Base-by-base conservation (phyloP, 2,329 filamentous ascomycete species). In the Falciphora oryzae region DNA sequence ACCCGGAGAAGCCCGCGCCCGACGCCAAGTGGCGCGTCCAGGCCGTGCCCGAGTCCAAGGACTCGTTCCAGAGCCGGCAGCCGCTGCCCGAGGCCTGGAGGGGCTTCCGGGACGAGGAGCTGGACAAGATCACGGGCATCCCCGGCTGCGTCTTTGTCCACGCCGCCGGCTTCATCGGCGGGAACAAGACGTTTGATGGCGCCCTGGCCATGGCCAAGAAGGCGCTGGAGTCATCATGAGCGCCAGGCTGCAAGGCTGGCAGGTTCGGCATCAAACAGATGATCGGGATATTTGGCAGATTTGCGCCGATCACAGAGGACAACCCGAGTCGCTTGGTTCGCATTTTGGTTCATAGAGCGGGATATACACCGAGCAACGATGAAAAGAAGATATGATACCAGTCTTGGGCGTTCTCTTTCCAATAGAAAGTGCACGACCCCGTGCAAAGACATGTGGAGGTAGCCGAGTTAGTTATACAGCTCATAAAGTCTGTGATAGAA, bases 101-200 rank as follows among this genome's bases (percentile, higher is more conserved):
- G 72, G 95, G 95, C 10, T 88, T 96, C 69, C 85, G 95, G 57
- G 95, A 98, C 73, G 88, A 90, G 70, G 88, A 93, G 76, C 81
- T 99, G 63, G 92, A 94, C 75, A 83, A 85, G 70, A 82, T 93
- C 22, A 79, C 84, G 29, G 87, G 88, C 50, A 81, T 92, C 32
- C 80, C 81, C 6, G 92, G 93, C 8, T 89, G 91, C 67, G 89
- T 99, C 32, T 99, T 99, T 75, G 90, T 97, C 35, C 95, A 99
- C 75, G 93, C 93, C 4, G 89, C 90, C 63, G 95, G 95, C 32
- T 99, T 99, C 79, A 98, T 98, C 73, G 95, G 95, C 25, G 95
- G 95, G 2, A 96, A 97, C 78, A 89, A 91, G 82, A 96, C 90
- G 0, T 95, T 91, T 72, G 92, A 96, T 67, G 95, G 95, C 35